Base-by-base conservation (phyloP, 306 rosid species). In the Argentina anserina region DNA sequence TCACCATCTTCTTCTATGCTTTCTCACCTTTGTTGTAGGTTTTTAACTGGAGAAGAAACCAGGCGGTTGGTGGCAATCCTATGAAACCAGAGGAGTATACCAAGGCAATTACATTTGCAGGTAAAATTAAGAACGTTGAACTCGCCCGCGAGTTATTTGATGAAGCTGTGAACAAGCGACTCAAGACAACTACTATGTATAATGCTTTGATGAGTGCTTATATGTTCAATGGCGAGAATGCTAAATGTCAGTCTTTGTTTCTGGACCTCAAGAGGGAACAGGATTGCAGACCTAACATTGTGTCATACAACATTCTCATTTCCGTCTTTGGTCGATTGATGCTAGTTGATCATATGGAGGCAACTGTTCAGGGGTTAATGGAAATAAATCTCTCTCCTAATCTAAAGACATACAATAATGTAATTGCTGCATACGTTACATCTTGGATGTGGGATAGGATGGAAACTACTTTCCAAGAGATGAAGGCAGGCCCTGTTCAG, bases 361-460 rank as follows among this genome's bases (percentile, higher is more conserved):
- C 84, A 50, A 76, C 83, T 56, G 79, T 85, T 49, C 53, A 3
- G 75, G 96, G 86, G 80, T 84, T 90, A 34, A 36, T 42, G 25
- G 78, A 81, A 75, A 75, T 70, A 15, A 18, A 58, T 25, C 43
- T 90, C 65, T 65, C 80, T 12, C 88, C 83, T 43, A 87, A 77
- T 46, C 6, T 78, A 79, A 50, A n/a, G 26, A 89, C 97, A 4
- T 89, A 90, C 83, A 90, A 93, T 83, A 1, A 75, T 77, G 69
- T 87, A 61, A 86, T 93, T 84, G 80, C 82, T 61, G 98, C 92
- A 67, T 90, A 86, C 78, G 26, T 93, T 20, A 79, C 88, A 6
- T 90, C 94, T 43, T 89, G 92, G 94, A 90, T 81, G 90, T 93
- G 98, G 98, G 86, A 82, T 72, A 75, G 55, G 65, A 87, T 89